phyloP scores from a whole-genome alignment of 495 filamentous ascomycete species.

The Lindgomyces ingoldianus region DNA sequence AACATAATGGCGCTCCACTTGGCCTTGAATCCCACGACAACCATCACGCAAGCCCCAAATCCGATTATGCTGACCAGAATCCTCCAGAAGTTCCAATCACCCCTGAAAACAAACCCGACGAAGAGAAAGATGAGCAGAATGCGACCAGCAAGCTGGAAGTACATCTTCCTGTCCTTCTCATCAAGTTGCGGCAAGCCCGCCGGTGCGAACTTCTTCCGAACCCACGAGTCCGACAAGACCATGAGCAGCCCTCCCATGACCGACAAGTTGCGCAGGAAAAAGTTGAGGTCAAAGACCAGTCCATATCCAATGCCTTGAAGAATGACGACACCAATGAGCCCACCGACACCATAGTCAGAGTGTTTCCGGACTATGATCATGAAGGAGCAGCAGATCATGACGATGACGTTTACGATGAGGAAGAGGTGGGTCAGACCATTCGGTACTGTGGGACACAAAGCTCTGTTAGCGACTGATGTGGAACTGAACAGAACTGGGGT shows the following conservation, averaged over 20 bases:
- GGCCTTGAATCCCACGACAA: constrained; percentile 98
- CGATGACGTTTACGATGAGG: constrained; percentile 84
- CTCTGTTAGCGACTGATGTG: constrained; percentile 24
- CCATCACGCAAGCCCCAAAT: constrained; percentile 93
- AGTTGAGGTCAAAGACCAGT: constrained; percentile 98
- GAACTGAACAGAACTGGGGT: neutral
- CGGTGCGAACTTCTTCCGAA: constrained; percentile 94
- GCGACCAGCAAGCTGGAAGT: constrained; percentile 95
- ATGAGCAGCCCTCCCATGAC: constrained; percentile 96
- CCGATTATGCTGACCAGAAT: constrained; percentile 80
- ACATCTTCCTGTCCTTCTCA: constrained; percentile 99
- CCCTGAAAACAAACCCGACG: constrained; percentile 91
- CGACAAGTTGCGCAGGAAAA: constrained; percentile 97
- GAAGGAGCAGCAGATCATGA: constrained; percentile 79
- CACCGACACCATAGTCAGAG: constrained; percentile 87
- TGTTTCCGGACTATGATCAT: constrained; percentile 89
- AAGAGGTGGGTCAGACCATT: constrained; percentile 89
- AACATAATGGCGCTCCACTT: constrained; percentile 96
- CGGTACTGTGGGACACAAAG: constrained; percentile 62
- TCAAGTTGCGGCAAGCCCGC: constrained; percentile 90
- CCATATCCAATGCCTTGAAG: constrained; percentile 98
- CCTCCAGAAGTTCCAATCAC: constrained; percentile 85
- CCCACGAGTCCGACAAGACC: constrained; percentile 97
- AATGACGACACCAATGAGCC: constrained; percentile 85
- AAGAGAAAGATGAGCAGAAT: constrained; percentile 98